Percentiles rank a stretch among this genome's conserved stretches.
Conservation (phyloP, 768 basidiomycete genomes). For the Pleurotus salmoneostramineus region DNA sequence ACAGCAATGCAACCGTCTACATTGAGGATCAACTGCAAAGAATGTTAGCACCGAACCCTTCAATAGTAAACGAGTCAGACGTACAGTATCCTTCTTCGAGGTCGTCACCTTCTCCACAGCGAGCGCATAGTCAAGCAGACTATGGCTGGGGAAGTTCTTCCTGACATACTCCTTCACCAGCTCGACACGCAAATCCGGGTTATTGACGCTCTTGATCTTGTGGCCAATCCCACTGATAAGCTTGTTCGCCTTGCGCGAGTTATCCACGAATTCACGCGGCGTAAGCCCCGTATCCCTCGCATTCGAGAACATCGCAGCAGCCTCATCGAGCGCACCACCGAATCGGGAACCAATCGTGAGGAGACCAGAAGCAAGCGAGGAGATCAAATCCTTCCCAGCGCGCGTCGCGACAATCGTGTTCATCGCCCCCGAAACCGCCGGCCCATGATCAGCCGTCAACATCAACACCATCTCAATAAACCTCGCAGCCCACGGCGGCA, state of each 20-base stretch:
- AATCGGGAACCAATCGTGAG: slow-evolving; percentile 98
- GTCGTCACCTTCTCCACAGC: slow-evolving; percentile 98
- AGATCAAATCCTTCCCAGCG: slow-evolving; percentile 99
- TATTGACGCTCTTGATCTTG: slow-evolving; percentile 99
- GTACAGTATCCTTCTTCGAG: slow-evolving; percentile 91
- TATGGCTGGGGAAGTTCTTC: slow-evolving; percentile 96
- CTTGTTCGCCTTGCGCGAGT: slow-evolving; percentile 89
- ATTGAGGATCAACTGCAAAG: slow-evolving; percentile 79
- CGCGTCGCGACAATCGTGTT: slow-evolving; percentile 99
- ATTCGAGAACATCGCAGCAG: slow-evolving; percentile 91
- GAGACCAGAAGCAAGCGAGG: slow-evolving; percentile 92
- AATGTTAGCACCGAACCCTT: neutral
- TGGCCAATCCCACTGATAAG: slow-evolving; percentile 98
- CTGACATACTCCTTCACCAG: slow-evolving; percentile 93
- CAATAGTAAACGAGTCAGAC: slow-evolving; percentile 16
- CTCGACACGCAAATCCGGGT: slow-evolving; percentile 90
- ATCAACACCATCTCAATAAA: slow-evolving; percentile 99
- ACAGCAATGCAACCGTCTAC: slow-evolving; percentile 96
- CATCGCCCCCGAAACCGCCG: slow-evolving; percentile 98
- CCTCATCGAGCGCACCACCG: slow-evolving; percentile 98
- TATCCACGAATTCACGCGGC: slow-evolving; percentile 97
- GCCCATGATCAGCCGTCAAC: slow-evolving; percentile 98
- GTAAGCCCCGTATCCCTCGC: slow-evolving; percentile 90
- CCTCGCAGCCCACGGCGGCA: slow-evolving; percentile 93
- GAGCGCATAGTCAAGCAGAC: slow-evolving; percentile 89